phyloP scores from a whole-genome alignment of 163 green algal genomes.

The Prototheca cutis region DNA sequence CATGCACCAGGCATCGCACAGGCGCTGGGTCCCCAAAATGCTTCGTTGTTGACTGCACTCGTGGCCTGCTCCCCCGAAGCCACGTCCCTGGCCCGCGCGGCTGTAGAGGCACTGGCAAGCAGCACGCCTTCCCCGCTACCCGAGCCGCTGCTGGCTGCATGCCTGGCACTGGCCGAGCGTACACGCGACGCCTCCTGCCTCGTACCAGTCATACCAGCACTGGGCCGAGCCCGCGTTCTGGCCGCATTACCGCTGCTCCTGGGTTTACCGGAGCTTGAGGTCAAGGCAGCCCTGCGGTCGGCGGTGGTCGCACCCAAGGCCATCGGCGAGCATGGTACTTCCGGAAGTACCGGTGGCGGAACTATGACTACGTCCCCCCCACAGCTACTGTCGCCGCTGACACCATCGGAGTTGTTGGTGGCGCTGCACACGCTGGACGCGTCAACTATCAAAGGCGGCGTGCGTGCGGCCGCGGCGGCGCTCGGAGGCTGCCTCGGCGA shows the following conservation, averaged over 20 bases:
- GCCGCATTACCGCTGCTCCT: constrained; percentile 26
- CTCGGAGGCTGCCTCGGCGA: constrained; percentile 19
- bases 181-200: constrained; percentile 19
- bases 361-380: too few relatives aligned
- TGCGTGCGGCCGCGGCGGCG: constrained; percentile 17
- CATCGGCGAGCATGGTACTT: too few relatives aligned
- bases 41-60: too few relatives aligned
- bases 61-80: too few relatives aligned
- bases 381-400: too few relatives aligned
- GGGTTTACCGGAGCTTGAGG: constrained; percentile 2
- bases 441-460: constrained; percentile 1
- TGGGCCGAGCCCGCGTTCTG: constrained; percentile 27
- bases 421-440: constrained; percentile 47
- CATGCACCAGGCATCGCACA: too few relatives aligned
- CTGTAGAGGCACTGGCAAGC: too few relatives aligned
- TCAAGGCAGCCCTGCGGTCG: not conserved
- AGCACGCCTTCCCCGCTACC: too few relatives aligned
- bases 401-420: constrained; percentile 54
- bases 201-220: constrained; percentile 27
- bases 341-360: too few relatives aligned
- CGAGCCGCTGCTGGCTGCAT: too few relatives aligned
- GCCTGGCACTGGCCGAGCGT: constrained; percentile 10
- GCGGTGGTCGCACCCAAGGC: not conserved
- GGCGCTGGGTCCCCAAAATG: too few relatives aligned
- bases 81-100: too few relatives aligned